Base-by-base conservation (phyloP, 1,139 yeast species). In the Protomyces macrosporus region DNA sequence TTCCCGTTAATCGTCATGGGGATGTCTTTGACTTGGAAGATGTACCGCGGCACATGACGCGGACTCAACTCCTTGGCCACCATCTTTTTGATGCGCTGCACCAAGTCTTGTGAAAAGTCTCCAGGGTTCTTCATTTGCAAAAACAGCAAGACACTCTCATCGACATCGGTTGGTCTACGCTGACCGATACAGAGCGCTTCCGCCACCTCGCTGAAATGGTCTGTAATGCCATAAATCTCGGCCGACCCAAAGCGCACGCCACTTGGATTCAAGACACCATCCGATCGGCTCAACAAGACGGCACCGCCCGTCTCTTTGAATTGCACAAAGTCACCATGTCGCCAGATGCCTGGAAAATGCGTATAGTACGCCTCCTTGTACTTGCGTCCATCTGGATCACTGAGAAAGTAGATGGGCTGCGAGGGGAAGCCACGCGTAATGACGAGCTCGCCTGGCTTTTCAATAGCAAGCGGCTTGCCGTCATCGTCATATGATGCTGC, bases 1-100 rank as follows among this genome's bases (percentile, higher is more conserved):
- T 69, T 69, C 37, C 70, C 70, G 45, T 69, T 69, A 23, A 70
- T 69, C 9, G 70, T 69, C 45, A 53, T 61, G 45, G 70, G 70
- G 16, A 69, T 68, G 23, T 63, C 70, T 10, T 68, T 67, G 30
- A 68, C 66, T 53, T 63, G 55, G 39, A 54, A 67, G 50, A 69
- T 62, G 40, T 67, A 59, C 33, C 66, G 67, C 7, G 70, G 70
- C 7, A 69, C 70, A 48, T 69, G 70, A 7, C 70, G 63, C 6
- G 70, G 57, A n/a, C 69, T 67, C 48, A 68, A 59, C 23, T 67
- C 67, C 14, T 45, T 48, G n/a, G 69, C 60, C 16, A 69, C 68
- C 34, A 64, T 53, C 40, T 33, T 12, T 48, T 64, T 63, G 58
- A 69, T 60, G 36, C 45, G 33, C 36, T 57, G 45, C 9, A 48